Evolutionary conservation across 495 filamentous ascomycete genomes (phyloP), one percentile per base, ranked within the genome.

Genomic region (Penicillium desertorum): DNA sequence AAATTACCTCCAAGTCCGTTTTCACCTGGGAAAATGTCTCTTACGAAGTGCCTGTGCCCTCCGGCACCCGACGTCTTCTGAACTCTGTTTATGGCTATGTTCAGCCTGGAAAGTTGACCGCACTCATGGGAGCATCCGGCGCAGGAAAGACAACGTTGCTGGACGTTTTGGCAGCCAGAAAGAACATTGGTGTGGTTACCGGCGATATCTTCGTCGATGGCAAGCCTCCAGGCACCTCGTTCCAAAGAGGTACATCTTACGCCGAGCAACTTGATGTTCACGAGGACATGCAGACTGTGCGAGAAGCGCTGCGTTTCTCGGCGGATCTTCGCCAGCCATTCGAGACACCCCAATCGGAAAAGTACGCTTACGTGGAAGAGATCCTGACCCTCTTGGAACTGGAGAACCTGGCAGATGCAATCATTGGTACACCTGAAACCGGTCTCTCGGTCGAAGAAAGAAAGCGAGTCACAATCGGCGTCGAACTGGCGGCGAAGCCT

Each of bases 361-460:
- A 94, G 71, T 86, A 91, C 60, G 79, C 80, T 1, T 96, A 94
- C 54, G 89, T 92, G 3, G 92, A 96, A 64, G 84, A 88, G 50
- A 88, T 96, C 39, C 87, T 96, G 36, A 79, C 83, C 1, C 73
- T 95, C 4, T 68, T 96, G 4, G 91, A 95, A 61, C 88, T 96
- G 82, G 85, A 91, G 64, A 80, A 86, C 20, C 87, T 94, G 54
- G 90, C 89, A 3, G 91, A 92, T 66, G 88, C 90, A 12, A 88
- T 93, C 37, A 92, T 96, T 51, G 92, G 92, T 5, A 80, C 81
- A 2, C 85, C 85, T 0, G 87, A 88, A 54, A 79, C 78, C 12
- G 92, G 92, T n/a, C 79, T 96, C 23, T 90, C 89, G 5, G 89
- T 95, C n/a, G 92, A 96, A 65, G 88, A 96, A 67, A 77, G 92